A percentile compares a stretch with the other conserved stretches of the same genome.
phyloP scores from a whole-genome alignment of 495 filamentous ascomycete genomes.

The Tirmania nivea region DNA sequence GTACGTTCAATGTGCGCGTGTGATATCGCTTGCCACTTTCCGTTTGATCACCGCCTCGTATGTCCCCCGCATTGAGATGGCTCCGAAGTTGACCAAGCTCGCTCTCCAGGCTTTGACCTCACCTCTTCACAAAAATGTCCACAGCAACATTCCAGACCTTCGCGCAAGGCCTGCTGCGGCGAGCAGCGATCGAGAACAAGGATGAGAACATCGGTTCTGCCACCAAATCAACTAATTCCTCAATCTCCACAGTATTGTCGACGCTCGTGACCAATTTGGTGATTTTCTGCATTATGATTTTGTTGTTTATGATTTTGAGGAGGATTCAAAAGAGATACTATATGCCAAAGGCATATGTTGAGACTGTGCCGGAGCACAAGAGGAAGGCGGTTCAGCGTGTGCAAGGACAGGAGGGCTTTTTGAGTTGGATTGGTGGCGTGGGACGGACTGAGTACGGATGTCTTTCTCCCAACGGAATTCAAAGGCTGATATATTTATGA shows the following conservation, averaged over 20 bases:
- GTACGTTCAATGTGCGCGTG: too few species aligned
- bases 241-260: slow-evolving; percentile 35
- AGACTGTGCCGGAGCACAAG: slow-evolving; percentile 43
- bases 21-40: too few species aligned
- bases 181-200: neutral
- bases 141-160: too few species aligned
- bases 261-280: slow-evolving; percentile 49
- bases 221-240: slow-evolving; percentile 10
- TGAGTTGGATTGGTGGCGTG: neutral
- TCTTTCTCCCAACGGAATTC: neutral
- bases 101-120: too few species aligned
- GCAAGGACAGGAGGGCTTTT: neutral
- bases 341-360: slow-evolving; percentile 71
- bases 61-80: too few species aligned
- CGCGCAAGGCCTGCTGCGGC: too few species aligned
- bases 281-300: slow-evolving; percentile 40
- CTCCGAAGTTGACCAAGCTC: too few species aligned
- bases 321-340: slow-evolving; percentile 54
- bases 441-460: neutral
- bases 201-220: slow-evolving; percentile 17
- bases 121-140: too few species aligned
- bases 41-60: too few species aligned
- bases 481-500: neutral
- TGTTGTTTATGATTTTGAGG: slow-evolving; percentile 58
- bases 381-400: slow-evolving; percentile 7